Base-by-base conservation (phyloP, 176 grass and related monocot genomes). In the Lolium perenne region DNA sequence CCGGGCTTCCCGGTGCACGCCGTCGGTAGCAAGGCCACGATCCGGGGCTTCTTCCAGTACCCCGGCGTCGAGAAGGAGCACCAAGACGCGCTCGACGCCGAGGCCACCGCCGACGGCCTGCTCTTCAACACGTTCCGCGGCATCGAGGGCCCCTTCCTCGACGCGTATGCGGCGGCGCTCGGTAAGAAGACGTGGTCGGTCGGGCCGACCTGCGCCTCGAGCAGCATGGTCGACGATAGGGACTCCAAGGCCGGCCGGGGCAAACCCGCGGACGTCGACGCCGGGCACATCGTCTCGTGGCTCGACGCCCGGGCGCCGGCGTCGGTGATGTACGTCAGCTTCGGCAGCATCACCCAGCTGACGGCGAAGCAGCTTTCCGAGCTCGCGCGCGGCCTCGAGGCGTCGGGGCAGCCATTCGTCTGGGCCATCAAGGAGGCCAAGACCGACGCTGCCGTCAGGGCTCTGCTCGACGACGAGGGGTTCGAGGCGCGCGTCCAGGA, bases 341-440 rank as follows among this genome's bases (percentile, higher is more conserved):
- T 92, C 87, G 90, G 86, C 80, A 88, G 80, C 87, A 9, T 88
- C 74, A 20, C 80, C 53, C 63, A 60, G 1, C 87, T 88, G 2
- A 10, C 78, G 10, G 41, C 45, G n/a, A 82, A 81, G 72, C 84
- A 93, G 70, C 23, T 85, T 32, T 3, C 71, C 26, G 71, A 85
- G 84, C 91, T 93, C 4, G 76, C 71, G 14, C 53, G 45, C 20
- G 84, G 89, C 23, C 76, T 94, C 21, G 89, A 94, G 80, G 89
- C 84, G 9, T 89, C 92, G 9, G 58, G 49, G 0, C 78, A 50
- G 53, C 71, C 84, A 50, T 94, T 91, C 68, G 50, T 94, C 4
- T 88, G 86, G 86, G 92, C 90, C 3, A 75, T 94, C n/a, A 91
- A 89, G 83, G 89, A 89, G 78, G 84, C 61, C 32, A 84, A 71